Evolutionary conservation across 305 asterid genomes (phyloP).

Genomic region (Plantago lanceolata): DNA sequence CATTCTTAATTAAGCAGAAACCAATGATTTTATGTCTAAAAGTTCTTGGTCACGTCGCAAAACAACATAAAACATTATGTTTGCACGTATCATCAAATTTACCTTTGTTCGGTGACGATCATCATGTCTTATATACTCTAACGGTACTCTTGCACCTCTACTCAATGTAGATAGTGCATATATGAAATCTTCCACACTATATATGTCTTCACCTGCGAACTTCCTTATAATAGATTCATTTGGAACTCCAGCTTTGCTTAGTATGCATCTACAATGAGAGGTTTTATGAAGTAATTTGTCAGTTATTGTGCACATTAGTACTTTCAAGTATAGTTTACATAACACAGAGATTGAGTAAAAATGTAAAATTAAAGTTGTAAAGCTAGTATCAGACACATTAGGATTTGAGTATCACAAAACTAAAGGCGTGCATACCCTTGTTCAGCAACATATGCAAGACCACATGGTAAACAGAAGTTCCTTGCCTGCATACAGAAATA

Average conservation of each 20-base stretch:
- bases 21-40: too few relatives aligned
- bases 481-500: conserved; percentile 61
- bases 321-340: too few relatives aligned
- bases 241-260: conserved; percentile 13
- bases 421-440: conserved; percentile 59
- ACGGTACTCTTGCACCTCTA: conserved; percentile 2
- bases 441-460: conserved; percentile 97
- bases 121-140: neutral
- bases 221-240: conserved; percentile 2
- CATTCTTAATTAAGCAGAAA: neutral
- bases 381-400: neutral
- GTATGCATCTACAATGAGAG: conserved; percentile 1
- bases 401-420: too few relatives aligned
- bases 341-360: neutral
- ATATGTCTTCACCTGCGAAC: conserved; percentile 11
- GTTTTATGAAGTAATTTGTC: neutral
- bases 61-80: conserved; percentile 3
- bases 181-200: neutral
- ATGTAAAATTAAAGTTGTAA: neutral
- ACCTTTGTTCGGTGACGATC: conserved; percentile 12
- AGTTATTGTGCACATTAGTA: neutral
- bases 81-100: conserved; percentile 1
- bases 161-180: conserved; percentile 3
- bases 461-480: conserved; percentile 88
- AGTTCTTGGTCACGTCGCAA: neutral